Percentiles rank a stretch among this genome's conserved stretches.
phyloP scores from a whole-genome alignment of 768 basidiomycete species.

The Termitomyces sp. region DNA sequence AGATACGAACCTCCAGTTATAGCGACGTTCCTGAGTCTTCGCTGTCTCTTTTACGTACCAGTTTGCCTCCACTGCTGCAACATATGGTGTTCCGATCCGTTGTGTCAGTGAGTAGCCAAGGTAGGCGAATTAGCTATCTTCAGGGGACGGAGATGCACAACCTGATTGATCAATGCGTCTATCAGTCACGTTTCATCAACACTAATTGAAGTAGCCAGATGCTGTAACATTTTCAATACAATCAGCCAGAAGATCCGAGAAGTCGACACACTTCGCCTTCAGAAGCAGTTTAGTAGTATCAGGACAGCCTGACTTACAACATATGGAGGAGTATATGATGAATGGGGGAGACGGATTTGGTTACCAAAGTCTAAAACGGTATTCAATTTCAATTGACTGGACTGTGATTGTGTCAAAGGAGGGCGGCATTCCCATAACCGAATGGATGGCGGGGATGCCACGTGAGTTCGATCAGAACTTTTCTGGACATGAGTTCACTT shows the following conservation, averaged over 20 bases:
- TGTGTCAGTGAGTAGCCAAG: neutral
- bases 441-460: slow-evolving; percentile 13
- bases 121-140: neutral
- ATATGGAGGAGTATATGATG: neutral
- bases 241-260: neutral
- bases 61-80: too few species aligned
- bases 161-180: too few species aligned
- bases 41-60: too few species aligned
- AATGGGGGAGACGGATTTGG: neutral
- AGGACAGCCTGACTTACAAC: neutral
- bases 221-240: neutral
- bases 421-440: neutral
- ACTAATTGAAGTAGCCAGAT: too few species aligned
- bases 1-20: too few species aligned
- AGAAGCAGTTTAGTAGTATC: neutral
- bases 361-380: neutral
- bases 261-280: neutral
- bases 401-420: neutral
- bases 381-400: neutral
- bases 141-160: neutral
- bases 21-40: too few species aligned
- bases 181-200: too few species aligned
- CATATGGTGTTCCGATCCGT: neutral
- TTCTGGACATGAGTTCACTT: slow-evolving; percentile 22
- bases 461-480: slow-evolving; percentile 31